phyloP scores from a whole-genome alignment of 768 basidiomycete species.

The Chlorophyllum brunneum region DNA sequence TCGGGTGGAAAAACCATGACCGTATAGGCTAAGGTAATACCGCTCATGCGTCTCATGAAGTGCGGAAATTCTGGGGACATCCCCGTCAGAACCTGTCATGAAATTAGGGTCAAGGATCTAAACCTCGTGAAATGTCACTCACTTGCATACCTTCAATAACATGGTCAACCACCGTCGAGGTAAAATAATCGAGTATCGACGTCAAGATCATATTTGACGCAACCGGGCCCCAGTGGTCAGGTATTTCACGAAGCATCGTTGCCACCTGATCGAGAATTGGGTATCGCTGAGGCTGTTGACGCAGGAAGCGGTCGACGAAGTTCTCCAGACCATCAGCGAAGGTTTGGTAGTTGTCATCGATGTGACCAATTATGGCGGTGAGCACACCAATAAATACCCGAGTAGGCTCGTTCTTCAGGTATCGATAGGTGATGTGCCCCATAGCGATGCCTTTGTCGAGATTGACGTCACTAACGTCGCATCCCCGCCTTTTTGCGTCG shows the following conservation, averaged over 20 bases:
- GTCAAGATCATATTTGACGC: not conserved
- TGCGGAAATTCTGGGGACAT: constrained; percentile 1
- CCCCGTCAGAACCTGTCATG: not conserved
- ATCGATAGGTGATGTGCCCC: not conserved
- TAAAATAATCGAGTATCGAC: not conserved
- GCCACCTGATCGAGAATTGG: not conserved
- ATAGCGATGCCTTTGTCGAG: not conserved
- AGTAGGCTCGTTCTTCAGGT: not conserved
- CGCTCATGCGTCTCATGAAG: not conserved
- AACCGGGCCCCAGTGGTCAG: not conserved
- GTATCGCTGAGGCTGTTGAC: not conserved
- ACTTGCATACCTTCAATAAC: not conserved
- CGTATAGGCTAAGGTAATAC: not conserved
- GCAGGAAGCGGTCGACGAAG: not conserved
- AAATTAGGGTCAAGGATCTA: not conserved
- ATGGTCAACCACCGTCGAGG: not conserved
- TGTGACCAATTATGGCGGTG: not conserved
- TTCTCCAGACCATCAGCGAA: not conserved
- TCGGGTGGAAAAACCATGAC: not conserved
- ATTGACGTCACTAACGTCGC: not conserved
- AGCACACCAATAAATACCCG: not conserved
- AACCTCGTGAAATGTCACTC: not conserved
- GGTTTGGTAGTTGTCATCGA: not conserved
- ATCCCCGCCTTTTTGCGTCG: not conserved
- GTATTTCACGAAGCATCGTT: not conserved